A percentile compares a stretch with the other conserved stretches of the same genome.
These are phyloP conservation scores for Tylopilus sp. DNA, from an alignment of 768 basidiomycete species.

Conservation along the genomic window DNA sequence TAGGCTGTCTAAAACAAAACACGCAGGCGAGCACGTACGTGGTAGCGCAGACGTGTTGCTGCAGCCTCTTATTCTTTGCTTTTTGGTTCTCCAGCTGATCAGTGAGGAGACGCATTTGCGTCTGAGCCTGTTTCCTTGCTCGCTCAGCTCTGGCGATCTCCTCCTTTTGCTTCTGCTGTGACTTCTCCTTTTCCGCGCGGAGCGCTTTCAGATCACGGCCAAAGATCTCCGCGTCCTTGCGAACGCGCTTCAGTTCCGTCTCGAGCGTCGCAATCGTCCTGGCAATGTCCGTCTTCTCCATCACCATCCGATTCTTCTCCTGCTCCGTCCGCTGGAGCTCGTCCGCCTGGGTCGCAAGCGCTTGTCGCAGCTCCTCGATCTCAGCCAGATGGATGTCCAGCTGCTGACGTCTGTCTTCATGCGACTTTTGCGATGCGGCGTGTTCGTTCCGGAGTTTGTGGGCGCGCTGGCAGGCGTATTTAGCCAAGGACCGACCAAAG, in stretches of 20 bases:
- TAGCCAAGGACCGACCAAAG: too few species aligned
- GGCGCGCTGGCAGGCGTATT: constrained; percentile 40
- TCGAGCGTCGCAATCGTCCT: constrained; percentile 67
- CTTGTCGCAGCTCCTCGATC: constrained; percentile 71
- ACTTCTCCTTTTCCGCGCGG: constrained; percentile 61
- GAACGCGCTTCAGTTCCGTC: constrained; percentile 70
- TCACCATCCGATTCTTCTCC: constrained; percentile 58
- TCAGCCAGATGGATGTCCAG: constrained; percentile 70
- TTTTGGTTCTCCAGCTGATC: constrained; percentile 61
- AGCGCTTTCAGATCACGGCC: constrained; percentile 72
- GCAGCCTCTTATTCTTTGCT: constrained; percentile 37
- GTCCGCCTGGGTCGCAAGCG: constrained; percentile 55
- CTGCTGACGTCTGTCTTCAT: constrained; percentile 69
- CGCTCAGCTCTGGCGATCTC: constrained; percentile 57
- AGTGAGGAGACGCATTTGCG: constrained; percentile 61
- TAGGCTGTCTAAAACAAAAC: background rate
- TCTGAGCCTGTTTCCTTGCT: constrained; percentile 61
- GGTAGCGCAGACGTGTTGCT: constrained; percentile 57
- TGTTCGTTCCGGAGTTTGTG: constrained; percentile 63
- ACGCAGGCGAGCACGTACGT: constrained; percentile 40
- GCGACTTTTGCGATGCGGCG: constrained; percentile 56
- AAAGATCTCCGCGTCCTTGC: constrained; percentile 72
- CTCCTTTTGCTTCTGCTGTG: constrained; percentile 52
- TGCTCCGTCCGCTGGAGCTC: constrained; percentile 62
- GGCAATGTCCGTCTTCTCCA: constrained; percentile 64